Evolutionary conservation across 805 yeast species (phyloP).

Genomic region (Allodekkera sacchari): DNA sequence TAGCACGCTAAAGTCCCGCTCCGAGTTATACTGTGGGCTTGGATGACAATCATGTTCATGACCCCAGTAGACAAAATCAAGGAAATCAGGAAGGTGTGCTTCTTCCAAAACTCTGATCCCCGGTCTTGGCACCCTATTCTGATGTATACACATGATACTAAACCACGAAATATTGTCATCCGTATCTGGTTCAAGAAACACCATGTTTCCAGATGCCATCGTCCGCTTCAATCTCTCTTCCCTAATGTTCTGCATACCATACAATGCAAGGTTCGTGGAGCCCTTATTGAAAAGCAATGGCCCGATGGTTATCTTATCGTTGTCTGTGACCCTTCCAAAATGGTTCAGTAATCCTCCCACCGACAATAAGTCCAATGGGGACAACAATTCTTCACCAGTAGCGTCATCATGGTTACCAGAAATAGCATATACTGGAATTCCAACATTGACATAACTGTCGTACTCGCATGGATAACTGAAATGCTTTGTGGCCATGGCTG

Average conservation of each 20-base stretch:
- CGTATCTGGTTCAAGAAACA: slow-evolving; percentile 59
- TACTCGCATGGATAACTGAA: slow-evolving; percentile 74
- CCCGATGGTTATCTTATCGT: slow-evolving; percentile 61
- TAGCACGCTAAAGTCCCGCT: slow-evolving; percentile 63
- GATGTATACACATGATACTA: slow-evolving; percentile 81
- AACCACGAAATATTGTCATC: slow-evolving; percentile 62
- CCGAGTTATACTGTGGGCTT: slow-evolving; percentile 49
- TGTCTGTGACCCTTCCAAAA: slow-evolving; percentile 74
- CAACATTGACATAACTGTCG: slow-evolving; percentile 82
- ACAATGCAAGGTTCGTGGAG: slow-evolving; percentile 68
- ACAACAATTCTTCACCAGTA: slow-evolving; percentile 72
- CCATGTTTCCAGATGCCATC: slow-evolving; percentile 72
- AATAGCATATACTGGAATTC: slow-evolving; percentile 86
- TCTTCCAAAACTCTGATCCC: slow-evolving; percentile 82
- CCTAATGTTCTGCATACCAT: slow-evolving; percentile 81
- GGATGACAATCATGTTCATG: slow-evolving; percentile 95
- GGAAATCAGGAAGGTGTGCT: slow-evolving; percentile 66
- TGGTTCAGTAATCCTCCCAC: slow-evolving; percentile 82
- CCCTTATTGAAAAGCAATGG: slow-evolving; percentile 86
- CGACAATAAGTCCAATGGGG: slow-evolving; percentile 79
- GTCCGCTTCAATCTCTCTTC: slow-evolving; percentile 83
- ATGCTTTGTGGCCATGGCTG: slow-evolving; percentile 50
- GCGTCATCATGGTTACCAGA: slow-evolving; percentile 97
- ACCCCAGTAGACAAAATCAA: slow-evolving; percentile 90
- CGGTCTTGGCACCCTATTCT: slow-evolving; percentile 78